phyloP scores from a whole-genome alignment of 495 filamentous ascomycete species.

The Bryoglossum gracile region DNA sequence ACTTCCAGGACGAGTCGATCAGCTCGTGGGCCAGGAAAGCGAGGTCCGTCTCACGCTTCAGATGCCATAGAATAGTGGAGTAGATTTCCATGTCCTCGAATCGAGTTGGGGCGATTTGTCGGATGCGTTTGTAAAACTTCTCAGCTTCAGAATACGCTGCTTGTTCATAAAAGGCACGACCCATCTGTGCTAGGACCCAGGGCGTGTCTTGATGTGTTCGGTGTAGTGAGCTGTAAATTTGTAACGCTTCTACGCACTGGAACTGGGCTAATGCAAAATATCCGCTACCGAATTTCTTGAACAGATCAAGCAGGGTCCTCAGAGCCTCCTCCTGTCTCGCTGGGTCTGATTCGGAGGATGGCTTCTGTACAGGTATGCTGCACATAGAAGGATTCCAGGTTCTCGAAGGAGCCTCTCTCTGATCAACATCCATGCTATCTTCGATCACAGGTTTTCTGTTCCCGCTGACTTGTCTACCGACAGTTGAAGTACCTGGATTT shows the following conservation, averaged over 20 bases:
- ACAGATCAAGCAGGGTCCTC: conserved; percentile 67
- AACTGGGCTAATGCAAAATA: conserved; percentile 73
- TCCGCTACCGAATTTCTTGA: conserved; percentile 73
- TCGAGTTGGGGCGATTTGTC: conserved; percentile 65
- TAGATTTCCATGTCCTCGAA: conserved; percentile 95
- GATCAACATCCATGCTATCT: conserved; percentile 61
- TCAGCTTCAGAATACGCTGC: conserved; percentile 78
- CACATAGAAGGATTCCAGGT: conserved; percentile 15
- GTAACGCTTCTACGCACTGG: conserved; percentile 66
- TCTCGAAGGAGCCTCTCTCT: conserved; percentile 43
- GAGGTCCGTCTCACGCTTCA: conserved; percentile 84
- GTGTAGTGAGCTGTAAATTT: conserved; percentile 60
- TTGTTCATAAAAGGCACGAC: conserved; percentile 82
- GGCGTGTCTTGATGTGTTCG: conserved; percentile 79
- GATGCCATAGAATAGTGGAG: conserved; percentile 93
- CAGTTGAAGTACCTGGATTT: conserved; percentile 50
- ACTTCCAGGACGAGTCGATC: conserved; percentile 74
- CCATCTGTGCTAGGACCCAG: conserved; percentile 89
- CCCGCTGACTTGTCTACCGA: conserved; percentile 81
- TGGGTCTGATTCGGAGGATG: conserved; percentile 32
- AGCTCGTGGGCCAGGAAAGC: conserved; percentile 88
- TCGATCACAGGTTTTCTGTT: conserved; percentile 66
- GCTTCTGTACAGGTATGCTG: conserved; percentile 27
- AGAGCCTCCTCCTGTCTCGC: conserved; percentile 68
- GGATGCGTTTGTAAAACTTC: conserved; percentile 70